Base-by-base conservation (phyloP, 208 protist species). In the Wallacemonas sp. region DNA sequence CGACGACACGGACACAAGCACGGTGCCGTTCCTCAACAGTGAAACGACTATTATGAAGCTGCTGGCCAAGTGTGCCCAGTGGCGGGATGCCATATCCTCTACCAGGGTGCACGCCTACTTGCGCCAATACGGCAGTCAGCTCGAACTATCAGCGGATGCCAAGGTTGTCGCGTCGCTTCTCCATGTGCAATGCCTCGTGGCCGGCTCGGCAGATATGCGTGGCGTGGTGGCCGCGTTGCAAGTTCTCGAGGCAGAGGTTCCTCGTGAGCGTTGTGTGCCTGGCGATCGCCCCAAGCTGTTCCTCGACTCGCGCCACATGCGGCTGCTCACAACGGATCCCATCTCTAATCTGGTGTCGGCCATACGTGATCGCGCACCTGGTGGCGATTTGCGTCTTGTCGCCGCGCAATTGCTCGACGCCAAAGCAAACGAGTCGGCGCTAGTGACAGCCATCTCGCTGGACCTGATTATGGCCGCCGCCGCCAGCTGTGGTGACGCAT, bases 51-150 rank as follows among this genome's bases (percentile, higher is more conserved):
- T 80, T 31, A 76, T 95, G 47, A 82, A 82, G 22, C 75, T 95
- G n/a, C 64, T 93, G 28, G 77, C 82, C 8, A 93, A 95, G 75
- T 95, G 90, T 64, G 76, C 84, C 21, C 70, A 77, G 33, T 81
- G 77, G 69, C 72, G 69, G 12, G 86, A 93, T 49, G 74, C 72
- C 19, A 71, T 28, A 8, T 64, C 84, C 1, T 81, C 84, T 14
- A 47, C 44, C 6, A 80, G 80, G 54, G 33, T 93, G 42, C 58
- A 71, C 21, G 34, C 45, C 19, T 92, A 90, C 60, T 39, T 92
- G 21, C 21, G 19, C 14, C 34, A 59, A 12, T 28, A 62, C 30
- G 38, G 75, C 41, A 41, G 45, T 12, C 33, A 49, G 19, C 62
- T 69, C 44, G n/a, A 14, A 30, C 21, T 90, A n/a, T 44, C 80